Conservation (phyloP, 2,329 filamentous ascomycete genomes). For the Penicillium sp. region DNA sequence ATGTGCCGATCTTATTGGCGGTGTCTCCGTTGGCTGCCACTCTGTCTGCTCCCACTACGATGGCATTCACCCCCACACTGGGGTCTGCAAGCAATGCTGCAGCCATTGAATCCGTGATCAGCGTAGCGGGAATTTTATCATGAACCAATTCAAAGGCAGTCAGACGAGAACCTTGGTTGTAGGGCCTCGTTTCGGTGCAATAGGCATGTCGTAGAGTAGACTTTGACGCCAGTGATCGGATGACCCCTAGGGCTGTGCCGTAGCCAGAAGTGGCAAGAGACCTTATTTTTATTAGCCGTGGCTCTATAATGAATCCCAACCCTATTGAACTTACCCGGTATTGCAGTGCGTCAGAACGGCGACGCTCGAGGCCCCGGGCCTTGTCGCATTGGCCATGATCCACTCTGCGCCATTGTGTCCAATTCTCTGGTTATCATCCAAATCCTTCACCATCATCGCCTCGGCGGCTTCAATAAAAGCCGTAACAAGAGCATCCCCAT, state of each 20-base stretch:
- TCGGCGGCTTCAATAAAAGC: conserved; percentile 77
- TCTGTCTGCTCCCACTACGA: conserved; percentile 90
- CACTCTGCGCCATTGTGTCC: conserved; percentile 78
- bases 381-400: conserved; percentile 59
- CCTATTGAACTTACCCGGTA: conserved; percentile 60
- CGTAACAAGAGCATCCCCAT: conserved; percentile 51
- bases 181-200: conserved; percentile 94
- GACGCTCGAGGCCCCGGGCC: conserved; percentile 52
- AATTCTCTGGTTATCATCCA: conserved; percentile 80
- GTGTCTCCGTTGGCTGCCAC: conserved; percentile 97
- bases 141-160: conserved; percentile 96
- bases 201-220: conserved; percentile 73
- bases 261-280: conserved; percentile 97
- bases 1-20: conserved; percentile 97
- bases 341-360: conserved; percentile 98
- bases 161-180: conserved; percentile 92
- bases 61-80: conserved; percentile 67
- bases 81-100: conserved; percentile 65
- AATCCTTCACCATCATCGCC: conserved; percentile 78
- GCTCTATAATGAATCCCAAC: neutral
- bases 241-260: conserved; percentile 89
- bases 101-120: conserved; percentile 96
- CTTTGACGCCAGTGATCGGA: conserved; percentile 69
- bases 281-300: conserved; percentile 37
- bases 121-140: conserved; percentile 81